Evolutionary conservation across 164 flowering plant species (phyloP), one percentile per base, ranked within the genome.

Genomic region (Cinnamomum chago): DNA sequence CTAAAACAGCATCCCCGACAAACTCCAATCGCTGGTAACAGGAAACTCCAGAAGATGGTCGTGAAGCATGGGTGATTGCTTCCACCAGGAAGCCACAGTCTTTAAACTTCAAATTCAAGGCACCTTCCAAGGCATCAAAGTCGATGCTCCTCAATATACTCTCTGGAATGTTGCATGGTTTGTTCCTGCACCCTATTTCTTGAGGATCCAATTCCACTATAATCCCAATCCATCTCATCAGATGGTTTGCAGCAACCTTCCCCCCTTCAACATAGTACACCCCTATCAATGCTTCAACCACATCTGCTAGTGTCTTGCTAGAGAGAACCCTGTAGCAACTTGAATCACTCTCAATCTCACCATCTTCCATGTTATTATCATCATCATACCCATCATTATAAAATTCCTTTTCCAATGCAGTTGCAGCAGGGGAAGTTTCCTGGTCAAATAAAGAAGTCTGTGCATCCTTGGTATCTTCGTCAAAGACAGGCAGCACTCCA

Each of bases 1-100:
- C 99, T 78, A 96, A 83, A 22, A 96, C 98, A n/a, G 99, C 99
- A 85, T 96, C 99, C 67, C 99, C 99, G 67, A 96, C 91, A 83
- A 96, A 96, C 79, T 94, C 98, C 80, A 94, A 75, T 13, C 98
- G 84, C 78, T 96, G 99, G 78, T 96, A 96, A 83, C 99, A 96
- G 14, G 99, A 91, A 24, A 96, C 90, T 64, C 99, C 99, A 65
- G 97, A 87, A 62, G 99, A 94, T 35, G 99, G 99, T 50, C 98
- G 86, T 65, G 99, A 96, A 81, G 99, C 99, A 85, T 96, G 99
- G 76, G 98, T 96, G 68, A 96, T 91, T 70, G 98, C 98, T 84
- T 96, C 98, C 58, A 96, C 86, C 83, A 96, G 81, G 58, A 92
- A 77, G 67, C 88, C 85, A 76, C 71, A 78, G 58, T 92, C 90